These are phyloP conservation scores for Myriosclerotinia duriaeana DNA, from an alignment of 2,329 filamentous ascomycete genomes.

Conservation along the genomic window DNA sequence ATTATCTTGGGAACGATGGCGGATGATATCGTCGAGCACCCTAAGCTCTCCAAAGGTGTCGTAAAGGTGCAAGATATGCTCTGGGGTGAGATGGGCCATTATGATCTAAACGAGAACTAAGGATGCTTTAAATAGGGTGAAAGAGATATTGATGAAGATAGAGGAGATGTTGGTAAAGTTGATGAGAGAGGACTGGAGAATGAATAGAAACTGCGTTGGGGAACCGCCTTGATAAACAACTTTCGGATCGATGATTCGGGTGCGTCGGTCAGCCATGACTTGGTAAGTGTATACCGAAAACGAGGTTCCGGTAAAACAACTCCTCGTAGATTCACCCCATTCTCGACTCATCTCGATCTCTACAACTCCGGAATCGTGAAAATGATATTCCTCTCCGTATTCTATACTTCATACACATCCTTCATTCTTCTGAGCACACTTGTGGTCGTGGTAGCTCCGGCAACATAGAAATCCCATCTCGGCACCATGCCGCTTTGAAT, in stretches of 20 bases:
- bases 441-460: not conserved
- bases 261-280: conserved; percentile 6
- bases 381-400: not conserved
- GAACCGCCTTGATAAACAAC: conserved; percentile 19
- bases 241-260: conserved; percentile 1
- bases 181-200: conserved; percentile 16
- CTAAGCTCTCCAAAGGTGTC: conserved; percentile 26
- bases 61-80: conserved; percentile 24
- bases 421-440: conserved; percentile 10
- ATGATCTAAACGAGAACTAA: conserved; percentile 16
- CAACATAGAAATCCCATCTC: conserved; percentile 1
- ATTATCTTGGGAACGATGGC: conserved; percentile 27
- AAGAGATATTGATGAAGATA: conserved; percentile 1
- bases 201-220: not conserved
- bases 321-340: not conserved
- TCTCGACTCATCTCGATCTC: not conserved
- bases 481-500: not conserved
- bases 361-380: conserved; percentile 8
- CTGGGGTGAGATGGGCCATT: conserved; percentile 26
- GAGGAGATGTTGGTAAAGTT: not conserved
- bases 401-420: not conserved
- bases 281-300: conserved; percentile 15
- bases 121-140: conserved; percentile 5
- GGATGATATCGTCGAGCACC: conserved; percentile 30
- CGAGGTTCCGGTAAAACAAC: conserved; percentile 6